Evolutionary conservation across 2,329 filamentous ascomycete genomes (phyloP).

Genomic region (Aaosphaeria pasadenensis): DNA sequence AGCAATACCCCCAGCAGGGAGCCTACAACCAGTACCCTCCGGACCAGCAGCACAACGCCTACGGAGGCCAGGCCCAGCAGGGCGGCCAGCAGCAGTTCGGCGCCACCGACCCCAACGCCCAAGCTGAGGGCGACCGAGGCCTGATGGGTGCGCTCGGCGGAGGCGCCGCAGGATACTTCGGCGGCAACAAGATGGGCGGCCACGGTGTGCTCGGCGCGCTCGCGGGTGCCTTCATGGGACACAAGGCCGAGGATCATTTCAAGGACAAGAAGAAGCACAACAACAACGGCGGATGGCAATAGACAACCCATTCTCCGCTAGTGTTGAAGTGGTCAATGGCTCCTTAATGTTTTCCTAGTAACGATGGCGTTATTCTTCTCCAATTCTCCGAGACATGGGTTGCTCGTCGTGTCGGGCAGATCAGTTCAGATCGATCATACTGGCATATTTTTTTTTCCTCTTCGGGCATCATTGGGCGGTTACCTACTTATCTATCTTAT

Average conservation of each 20-base stretch:
- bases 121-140: slow-evolving; percentile 55
- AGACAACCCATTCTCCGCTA: neutral
- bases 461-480: neutral
- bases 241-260: slow-evolving; percentile 53
- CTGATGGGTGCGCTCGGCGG: slow-evolving; percentile 57
- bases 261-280: slow-evolving; percentile 42
- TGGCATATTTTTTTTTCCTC: neutral
- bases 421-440: neutral
- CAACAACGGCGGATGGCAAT: neutral
- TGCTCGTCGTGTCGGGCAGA: neutral
- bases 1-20: slow-evolving; percentile 43
- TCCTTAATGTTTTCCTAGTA: neutral
- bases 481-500: too few relatives aligned
- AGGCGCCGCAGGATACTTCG: slow-evolving; percentile 54
- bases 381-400: neutral
- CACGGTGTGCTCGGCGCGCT: slow-evolving; percentile 57
- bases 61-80: slow-evolving; percentile 24
- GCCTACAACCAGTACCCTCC: slow-evolving; percentile 39
- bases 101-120: slow-evolving; percentile 43
- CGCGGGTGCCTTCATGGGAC: slow-evolving; percentile 56
- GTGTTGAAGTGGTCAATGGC: neutral
- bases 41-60: slow-evolving; percentile 19
- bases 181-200: slow-evolving; percentile 54
- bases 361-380: neutral
- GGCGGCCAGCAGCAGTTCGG: slow-evolving; percentile 39